phyloP scores from a whole-genome alignment of 2,329 filamentous ascomycete species.

The Fusarium sp. region DNA sequence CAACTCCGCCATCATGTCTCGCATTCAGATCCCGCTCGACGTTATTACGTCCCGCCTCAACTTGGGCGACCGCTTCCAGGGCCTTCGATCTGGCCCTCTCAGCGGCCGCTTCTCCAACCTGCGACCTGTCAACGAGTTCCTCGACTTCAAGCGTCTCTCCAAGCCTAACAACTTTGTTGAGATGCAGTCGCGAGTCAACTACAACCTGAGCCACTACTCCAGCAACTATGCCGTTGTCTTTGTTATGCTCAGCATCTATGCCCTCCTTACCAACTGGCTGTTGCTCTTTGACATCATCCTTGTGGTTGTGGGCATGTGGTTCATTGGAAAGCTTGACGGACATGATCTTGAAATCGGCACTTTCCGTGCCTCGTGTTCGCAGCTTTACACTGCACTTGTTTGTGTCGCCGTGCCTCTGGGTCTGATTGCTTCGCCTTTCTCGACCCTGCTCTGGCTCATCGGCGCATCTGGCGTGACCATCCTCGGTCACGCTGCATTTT shows the following conservation, averaged over 20 bases:
- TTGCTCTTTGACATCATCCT: conserved; percentile 94
- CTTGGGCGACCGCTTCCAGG: conserved; percentile 84
- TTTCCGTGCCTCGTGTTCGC: conserved; percentile 85
- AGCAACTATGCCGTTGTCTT: conserved; percentile 98
- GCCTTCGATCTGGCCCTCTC: conserved; percentile 82
- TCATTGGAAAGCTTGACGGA: conserved; percentile 90
- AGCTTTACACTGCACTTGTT: conserved; percentile 91
- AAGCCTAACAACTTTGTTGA: conserved; percentile 94
- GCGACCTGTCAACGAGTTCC: conserved; percentile 89
- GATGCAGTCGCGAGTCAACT: conserved; percentile 92
- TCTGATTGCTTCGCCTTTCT: conserved; percentile 84
- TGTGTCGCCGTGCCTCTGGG: conserved; percentile 86
- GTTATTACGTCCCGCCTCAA: conserved; percentile 91
- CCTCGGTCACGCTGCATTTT: conserved; percentile 90
- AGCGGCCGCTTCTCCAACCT: conserved; percentile 90
- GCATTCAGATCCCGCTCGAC: conserved; percentile 93
- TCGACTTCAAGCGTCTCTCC: conserved; percentile 94
- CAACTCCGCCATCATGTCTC: conserved; percentile 69
- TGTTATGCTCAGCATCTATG: conserved; percentile 95
- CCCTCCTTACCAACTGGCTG: conserved; percentile 85
- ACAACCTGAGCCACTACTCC: conserved; percentile 96
- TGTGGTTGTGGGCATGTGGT: conserved; percentile 85
- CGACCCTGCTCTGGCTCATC: conserved; percentile 92
- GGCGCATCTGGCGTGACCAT: conserved; percentile 95
- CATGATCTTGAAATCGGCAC: conserved; percentile 87